Evolutionary conservation across 805 yeast species (phyloP).

Genomic region (Grigorovia humatica): DNA sequence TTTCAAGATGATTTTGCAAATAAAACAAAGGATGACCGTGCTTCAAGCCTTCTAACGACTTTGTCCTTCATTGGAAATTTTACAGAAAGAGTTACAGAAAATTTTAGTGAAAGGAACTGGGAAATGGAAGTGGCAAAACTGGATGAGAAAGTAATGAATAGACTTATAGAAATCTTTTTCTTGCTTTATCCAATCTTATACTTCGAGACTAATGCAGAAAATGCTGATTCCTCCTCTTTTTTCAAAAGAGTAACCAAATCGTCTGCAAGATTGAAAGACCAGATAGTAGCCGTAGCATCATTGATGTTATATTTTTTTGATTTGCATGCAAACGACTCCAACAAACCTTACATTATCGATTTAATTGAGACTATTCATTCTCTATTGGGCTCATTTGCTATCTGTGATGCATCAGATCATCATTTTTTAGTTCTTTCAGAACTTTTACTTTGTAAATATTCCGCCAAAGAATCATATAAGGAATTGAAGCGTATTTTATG

Average conservation of each 20-base stretch:
- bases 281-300: constrained; percentile 22
- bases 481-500: constrained; percentile 69
- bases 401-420: constrained; percentile 60
- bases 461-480: constrained; percentile 40
- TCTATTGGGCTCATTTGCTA: constrained; percentile 55
- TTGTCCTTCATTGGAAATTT: constrained; percentile 39
- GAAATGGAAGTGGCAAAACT: constrained; percentile 14
- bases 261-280: constrained; percentile 37
- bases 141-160: constrained; percentile 7
- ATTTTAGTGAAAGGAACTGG: constrained; percentile 28
- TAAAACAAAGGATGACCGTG: constrained; percentile 38
- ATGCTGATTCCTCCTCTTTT: constrained; percentile 33
- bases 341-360: constrained; percentile 2
- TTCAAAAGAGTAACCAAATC: constrained; percentile 35
- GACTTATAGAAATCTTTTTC: constrained; percentile 27
- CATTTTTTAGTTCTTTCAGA: constrained; percentile 53
- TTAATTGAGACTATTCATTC: constrained; percentile 57
- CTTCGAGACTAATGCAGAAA: constrained; percentile 40
- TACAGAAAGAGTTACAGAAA: constrained; percentile 29
- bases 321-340: background rate
- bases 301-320: background rate
- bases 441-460: constrained; percentile 36
- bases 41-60: constrained; percentile 30
- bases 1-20: constrained; percentile 25
- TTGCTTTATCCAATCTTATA: constrained; percentile 40